Conservation (phyloP, 2,329 filamentous ascomycete species). For the Fusarium sp. region DNA sequence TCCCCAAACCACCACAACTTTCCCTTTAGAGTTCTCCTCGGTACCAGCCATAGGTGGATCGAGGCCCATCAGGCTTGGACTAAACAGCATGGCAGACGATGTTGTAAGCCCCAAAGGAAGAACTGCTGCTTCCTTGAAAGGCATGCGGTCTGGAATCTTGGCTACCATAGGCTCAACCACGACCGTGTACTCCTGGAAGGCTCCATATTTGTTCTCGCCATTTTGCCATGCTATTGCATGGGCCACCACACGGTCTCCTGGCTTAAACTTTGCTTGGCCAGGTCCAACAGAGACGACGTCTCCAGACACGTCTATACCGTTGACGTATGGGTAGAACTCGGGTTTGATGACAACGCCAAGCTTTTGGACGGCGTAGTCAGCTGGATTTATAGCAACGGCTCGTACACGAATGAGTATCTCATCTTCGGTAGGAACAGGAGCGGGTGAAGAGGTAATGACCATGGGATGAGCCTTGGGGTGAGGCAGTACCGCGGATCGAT, state of each 20-base stretch:
- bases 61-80: background rate
- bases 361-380: background rate
- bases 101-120: background rate
- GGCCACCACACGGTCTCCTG: background rate
- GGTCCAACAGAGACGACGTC: background rate
- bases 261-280: background rate
- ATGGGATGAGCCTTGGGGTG: background rate
- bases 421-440: fast-evolving
- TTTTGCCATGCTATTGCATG: background rate
- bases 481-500: background rate
- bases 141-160: background rate
- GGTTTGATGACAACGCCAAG: background rate
- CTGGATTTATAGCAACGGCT: background rate
- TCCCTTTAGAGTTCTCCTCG: background rate
- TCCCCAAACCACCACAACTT: background rate
- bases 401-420: background rate
- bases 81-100: background rate
- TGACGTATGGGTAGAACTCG: background rate
- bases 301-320: background rate
- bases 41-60: background rate
- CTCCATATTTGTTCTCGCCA: background rate
- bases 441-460: fast-evolving
- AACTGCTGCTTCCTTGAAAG: background rate
- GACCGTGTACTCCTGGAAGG: background rate
- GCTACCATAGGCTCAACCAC: background rate